Evolutionary conservation across 768 basidiomycete genomes (phyloP).

Genomic region (Phaffia australis): DNA sequence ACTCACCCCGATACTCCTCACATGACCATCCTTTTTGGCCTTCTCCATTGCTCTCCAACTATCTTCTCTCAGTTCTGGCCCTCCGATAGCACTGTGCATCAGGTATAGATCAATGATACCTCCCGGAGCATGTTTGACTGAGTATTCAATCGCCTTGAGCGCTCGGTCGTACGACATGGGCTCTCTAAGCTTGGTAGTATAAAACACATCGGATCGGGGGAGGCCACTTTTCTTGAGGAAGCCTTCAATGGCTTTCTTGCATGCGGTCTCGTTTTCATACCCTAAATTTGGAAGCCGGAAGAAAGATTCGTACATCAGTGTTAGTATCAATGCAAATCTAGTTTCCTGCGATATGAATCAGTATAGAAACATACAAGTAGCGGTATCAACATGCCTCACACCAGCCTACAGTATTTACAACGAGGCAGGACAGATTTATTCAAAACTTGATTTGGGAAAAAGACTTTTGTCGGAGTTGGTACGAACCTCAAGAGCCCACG

Average conservation of each 20-base stretch:
- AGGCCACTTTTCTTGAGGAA: slow-evolving; percentile 45
- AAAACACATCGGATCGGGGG: slow-evolving; percentile 54
- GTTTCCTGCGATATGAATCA: slow-evolving; percentile 38
- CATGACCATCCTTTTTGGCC: slow-evolving; percentile 50
- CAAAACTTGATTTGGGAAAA: not conserved
- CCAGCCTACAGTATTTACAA: slow-evolving; percentile 43
- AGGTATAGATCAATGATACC: slow-evolving; percentile 55
- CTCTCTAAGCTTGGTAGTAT: slow-evolving; percentile 56
- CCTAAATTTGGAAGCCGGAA: slow-evolving; percentile 19
- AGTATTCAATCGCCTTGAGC: slow-evolving; percentile 47
- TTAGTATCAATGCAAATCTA: slow-evolving; percentile 31
- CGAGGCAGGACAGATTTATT: not conserved
- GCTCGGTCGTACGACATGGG: slow-evolving; percentile 48
- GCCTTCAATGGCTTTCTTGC: slow-evolving; percentile 51
- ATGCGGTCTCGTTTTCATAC: slow-evolving; percentile 58
- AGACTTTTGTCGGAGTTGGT: not conserved
- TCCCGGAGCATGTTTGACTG: slow-evolving; percentile 45
- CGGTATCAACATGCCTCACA: slow-evolving; percentile 51
- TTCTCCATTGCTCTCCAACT: slow-evolving; percentile 59
- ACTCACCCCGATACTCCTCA: slow-evolving; percentile 57
- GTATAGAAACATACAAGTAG: slow-evolving; percentile 37
- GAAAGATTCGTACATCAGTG: slow-evolving; percentile 18
- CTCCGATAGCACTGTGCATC: slow-evolving; percentile 49
- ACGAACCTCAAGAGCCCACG: slow-evolving; percentile 53
- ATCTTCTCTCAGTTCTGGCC: slow-evolving; percentile 47